Evolutionary conservation across 345 rosid genomes (phyloP).

Genomic region (Salix suchowensis): DNA sequence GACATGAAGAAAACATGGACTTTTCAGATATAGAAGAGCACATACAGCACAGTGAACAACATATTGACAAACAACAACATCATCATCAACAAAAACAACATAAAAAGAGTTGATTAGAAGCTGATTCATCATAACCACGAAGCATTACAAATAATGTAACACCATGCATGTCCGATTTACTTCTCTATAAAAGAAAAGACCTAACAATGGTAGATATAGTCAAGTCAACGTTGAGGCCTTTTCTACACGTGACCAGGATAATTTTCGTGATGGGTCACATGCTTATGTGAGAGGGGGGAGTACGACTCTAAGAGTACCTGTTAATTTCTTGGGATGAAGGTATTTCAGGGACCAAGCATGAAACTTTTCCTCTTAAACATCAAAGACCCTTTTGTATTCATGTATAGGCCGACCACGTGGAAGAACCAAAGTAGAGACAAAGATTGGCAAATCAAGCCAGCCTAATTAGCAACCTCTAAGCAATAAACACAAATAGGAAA

Average conservation of each 20-base stretch:
- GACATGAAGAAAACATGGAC: constrained; percentile 15
- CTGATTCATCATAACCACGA: background rate
- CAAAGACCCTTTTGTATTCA: too few relatives aligned
- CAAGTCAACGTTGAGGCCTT: background rate
- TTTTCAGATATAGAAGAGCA: constrained; percentile 1
- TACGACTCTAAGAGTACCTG: too few relatives aligned
- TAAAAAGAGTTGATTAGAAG: background rate
- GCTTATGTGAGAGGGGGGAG: too few relatives aligned
- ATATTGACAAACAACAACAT: background rate
- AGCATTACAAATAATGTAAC: background rate
- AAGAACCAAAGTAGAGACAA: too few relatives aligned
- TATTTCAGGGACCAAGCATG: too few relatives aligned
- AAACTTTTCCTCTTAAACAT: too few relatives aligned
- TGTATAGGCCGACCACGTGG: too few relatives aligned
- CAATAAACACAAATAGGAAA: too few relatives aligned
- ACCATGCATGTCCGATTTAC: background rate
- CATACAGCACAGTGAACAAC: background rate
- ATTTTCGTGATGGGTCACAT: too few relatives aligned
- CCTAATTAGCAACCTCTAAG: too few relatives aligned
- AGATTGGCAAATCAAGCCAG: too few relatives aligned
- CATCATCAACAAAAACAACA: background rate
- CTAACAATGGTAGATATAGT: background rate
- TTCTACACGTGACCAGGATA: background rate
- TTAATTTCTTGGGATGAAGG: too few relatives aligned
- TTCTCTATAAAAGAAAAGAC: background rate